Conservation (phyloP, 441 rosid species). For the Isatis lusitanica region DNA sequence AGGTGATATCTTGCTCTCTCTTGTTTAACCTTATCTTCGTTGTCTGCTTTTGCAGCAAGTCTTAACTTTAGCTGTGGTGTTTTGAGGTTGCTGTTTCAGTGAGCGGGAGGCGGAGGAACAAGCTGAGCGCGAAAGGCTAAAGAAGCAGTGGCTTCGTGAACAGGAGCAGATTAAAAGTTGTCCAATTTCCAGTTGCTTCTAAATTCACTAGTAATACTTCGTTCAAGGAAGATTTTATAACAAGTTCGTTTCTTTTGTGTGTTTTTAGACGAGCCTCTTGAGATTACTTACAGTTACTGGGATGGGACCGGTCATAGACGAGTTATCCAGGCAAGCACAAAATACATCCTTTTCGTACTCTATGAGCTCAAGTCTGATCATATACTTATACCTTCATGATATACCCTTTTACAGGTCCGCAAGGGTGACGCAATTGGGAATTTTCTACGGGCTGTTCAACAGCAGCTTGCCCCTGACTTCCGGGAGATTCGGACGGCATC, state of each 20-base stretch:
- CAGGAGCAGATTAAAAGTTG: conserved; percentile 91
- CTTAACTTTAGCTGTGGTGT: conserved; percentile 53
- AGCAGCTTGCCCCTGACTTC: conserved; percentile 97
- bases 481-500: conserved; percentile 90
- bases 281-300: conserved; percentile 98
- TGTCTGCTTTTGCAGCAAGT: background rate
- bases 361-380: conserved; percentile 2
- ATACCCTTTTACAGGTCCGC: conserved; percentile 49
- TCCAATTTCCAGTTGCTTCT: background rate
- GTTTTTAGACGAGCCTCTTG: conserved; percentile 81
- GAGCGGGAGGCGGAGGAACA: conserved; percentile 98
- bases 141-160: conserved; percentile 79
- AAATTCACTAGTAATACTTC: background rate
- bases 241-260: background rate
- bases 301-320: conserved; percentile 98
- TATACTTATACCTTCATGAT: background rate
- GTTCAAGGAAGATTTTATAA: conserved; percentile 13
- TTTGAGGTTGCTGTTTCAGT: conserved; percentile 90
- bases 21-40: conserved; percentile 13
- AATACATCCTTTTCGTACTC: background rate
- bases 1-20: conserved; percentile 55
- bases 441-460: conserved; percentile 86
- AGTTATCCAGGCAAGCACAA: conserved; percentile 68
- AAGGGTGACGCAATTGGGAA: conserved; percentile 90
- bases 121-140: conserved; percentile 95